Evolutionary conservation across 129 eudicot species (phyloP).

Genomic region (Tagetes patula): DNA sequence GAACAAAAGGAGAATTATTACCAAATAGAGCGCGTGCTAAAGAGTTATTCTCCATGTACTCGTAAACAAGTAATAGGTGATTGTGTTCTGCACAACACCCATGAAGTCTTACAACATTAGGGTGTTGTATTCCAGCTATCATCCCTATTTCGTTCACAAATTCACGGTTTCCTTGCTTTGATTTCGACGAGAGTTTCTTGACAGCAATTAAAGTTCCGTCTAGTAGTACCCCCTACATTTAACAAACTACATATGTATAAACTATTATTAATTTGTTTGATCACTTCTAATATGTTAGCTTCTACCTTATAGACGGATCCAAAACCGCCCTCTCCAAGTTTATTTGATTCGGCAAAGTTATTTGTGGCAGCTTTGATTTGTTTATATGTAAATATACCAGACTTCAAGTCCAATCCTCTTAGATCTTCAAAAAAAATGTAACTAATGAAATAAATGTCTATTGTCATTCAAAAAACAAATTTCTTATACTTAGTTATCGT

Average conservation of each 20-base stretch:
- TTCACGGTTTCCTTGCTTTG: constrained; percentile 12
- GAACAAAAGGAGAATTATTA: not conserved
- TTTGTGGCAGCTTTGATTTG: constrained; percentile 74
- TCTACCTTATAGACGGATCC: constrained; percentile 72
- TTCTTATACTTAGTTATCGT: not conserved
- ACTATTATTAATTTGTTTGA: too few species aligned
- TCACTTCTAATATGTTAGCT: too few species aligned
- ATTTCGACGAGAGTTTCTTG: constrained; percentile 9
- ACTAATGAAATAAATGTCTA: not conserved
- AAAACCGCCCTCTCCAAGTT: constrained; percentile 20
- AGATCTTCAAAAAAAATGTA: constrained; percentile 14
- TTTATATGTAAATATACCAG: constrained; percentile 55
- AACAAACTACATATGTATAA: not conserved
- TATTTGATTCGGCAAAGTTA: constrained; percentile 47
- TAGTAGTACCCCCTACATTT: constrained; percentile 47
- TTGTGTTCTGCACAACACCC: constrained; percentile 71
- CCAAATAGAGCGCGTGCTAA: constrained; percentile 26
- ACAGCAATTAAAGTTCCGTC: constrained; percentile 50
- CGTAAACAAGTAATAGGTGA: constrained; percentile 58
- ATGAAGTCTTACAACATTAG: constrained; percentile 56
- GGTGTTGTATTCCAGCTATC: constrained; percentile 51
- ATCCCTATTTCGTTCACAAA: constrained; percentile 4
- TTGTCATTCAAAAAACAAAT: too few species aligned
- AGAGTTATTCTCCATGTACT: constrained; percentile 69
- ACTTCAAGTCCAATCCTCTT: constrained; percentile 48